Evolutionary conservation across 176 grass and related monocot genomes (phyloP).

Genomic region (Triticum timopheevii): DNA sequence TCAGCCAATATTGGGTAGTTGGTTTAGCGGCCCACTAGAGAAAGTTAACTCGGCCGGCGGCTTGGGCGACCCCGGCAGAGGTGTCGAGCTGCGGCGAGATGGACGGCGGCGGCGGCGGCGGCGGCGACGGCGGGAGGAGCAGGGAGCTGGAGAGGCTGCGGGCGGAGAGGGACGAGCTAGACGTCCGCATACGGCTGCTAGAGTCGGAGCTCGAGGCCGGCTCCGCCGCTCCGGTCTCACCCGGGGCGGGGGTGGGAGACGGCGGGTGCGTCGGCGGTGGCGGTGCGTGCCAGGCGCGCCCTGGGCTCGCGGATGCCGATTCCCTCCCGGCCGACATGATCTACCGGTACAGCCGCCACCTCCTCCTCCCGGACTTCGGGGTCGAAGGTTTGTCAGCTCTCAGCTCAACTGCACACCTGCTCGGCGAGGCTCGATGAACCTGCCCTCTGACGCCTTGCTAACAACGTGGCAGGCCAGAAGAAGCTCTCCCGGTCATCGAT

Average conservation of each 20-base stretch:
- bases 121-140: not conserved
- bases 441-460: not conserved
- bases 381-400: slow-evolving; percentile 54
- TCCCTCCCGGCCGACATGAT: slow-evolving; percentile 65
- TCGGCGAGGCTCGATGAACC: not conserved
- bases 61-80: not conserved
- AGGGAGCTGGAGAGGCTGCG: slow-evolving; percentile 55
- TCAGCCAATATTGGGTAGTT: not conserved
- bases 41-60: not conserved
- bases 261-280: not conserved
- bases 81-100: slow-evolving; percentile 2
- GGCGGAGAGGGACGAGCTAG: slow-evolving; percentile 54
- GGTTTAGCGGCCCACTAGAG: not conserved
- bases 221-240: not conserved
- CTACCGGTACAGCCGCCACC: slow-evolving; percentile 82
- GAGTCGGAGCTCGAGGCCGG: slow-evolving; percentile 41
- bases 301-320: not conserved
- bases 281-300: slow-evolving; percentile 10
- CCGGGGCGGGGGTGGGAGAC: not conserved
- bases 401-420: not conserved
- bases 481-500: slow-evolving; percentile 74
- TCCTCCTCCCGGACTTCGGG: slow-evolving; percentile 86
- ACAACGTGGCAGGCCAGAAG: slow-evolving; percentile 45
- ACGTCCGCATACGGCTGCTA: slow-evolving; percentile 55
- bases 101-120: slow-evolving; percentile 7